Conservation (phyloP, 768 basidiomycete species). For the Lactarius tabidus region DNA sequence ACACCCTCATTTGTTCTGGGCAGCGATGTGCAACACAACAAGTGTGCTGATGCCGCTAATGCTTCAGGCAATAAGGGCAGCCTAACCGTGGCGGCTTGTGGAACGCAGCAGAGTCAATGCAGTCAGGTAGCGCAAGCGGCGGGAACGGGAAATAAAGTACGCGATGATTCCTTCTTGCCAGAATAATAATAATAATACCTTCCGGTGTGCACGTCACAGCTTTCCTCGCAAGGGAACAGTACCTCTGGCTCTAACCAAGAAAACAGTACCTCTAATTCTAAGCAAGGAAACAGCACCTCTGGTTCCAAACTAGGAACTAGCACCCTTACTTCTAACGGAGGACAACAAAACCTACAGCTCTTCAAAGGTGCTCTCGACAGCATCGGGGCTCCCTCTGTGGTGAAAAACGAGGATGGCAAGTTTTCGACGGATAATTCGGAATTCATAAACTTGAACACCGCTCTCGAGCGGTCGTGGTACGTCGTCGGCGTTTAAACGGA, state of each 20-base stretch:
- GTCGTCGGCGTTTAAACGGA: background rate
- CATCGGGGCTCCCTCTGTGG: slow-evolving; percentile 45
- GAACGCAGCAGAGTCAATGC: slow-evolving; percentile 43
- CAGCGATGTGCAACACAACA: slow-evolving; percentile 54
- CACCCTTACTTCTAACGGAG: slow-evolving; percentile 8
- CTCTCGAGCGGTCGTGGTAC: slow-evolving; percentile 44
- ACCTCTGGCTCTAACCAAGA: too few species aligned
- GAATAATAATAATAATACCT: too few species aligned
- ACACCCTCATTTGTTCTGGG: background rate
- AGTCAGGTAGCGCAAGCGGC: slow-evolving; percentile 24
- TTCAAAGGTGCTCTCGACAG: slow-evolving; percentile 47
- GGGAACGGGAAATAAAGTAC: too few species aligned
- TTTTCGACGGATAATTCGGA: slow-evolving; percentile 46
- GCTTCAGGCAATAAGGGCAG: slow-evolving; percentile 44
- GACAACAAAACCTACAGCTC: slow-evolving; percentile 42
- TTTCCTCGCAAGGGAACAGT: too few species aligned
- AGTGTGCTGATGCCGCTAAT: slow-evolving; percentile 56
- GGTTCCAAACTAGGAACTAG: too few species aligned
- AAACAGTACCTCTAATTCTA: too few species aligned
- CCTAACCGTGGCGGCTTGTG: slow-evolving; percentile 47
- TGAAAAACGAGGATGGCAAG: slow-evolving; percentile 37
- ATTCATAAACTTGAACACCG: slow-evolving; percentile 45
- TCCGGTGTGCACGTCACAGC: too few species aligned
- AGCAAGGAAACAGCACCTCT: too few species aligned
- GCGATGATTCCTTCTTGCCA: too few species aligned